These are phyloP conservation scores for Penicillium paneum DNA, from an alignment of 2,329 filamentous ascomycete species.

Conservation along the genomic window DNA sequence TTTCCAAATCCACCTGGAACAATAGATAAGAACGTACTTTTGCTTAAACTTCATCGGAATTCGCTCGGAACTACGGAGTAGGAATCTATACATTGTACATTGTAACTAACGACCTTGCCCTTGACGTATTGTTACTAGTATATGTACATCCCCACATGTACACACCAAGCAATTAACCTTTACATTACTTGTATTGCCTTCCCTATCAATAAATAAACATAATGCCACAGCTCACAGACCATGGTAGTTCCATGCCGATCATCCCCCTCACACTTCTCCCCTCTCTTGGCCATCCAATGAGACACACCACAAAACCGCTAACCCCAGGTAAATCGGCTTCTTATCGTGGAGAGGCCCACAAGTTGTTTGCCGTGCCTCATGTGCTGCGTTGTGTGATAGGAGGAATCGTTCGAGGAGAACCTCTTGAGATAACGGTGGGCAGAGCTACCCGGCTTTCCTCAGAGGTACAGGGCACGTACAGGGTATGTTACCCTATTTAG, in stretches of 20 bases:
- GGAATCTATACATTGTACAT: background rate
- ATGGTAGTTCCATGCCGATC: background rate
- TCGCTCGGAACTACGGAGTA: background rate
- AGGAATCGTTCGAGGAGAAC: background rate
- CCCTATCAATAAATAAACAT: background rate
- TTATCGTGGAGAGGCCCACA: background rate
- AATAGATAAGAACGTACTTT: background rate
- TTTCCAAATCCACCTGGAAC: background rate
- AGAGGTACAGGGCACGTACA: background rate
- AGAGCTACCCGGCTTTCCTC: background rate
- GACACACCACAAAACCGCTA: background rate
- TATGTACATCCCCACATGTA: background rate
- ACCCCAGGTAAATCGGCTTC: background rate
- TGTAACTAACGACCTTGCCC: background rate
- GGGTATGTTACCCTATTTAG: background rate
- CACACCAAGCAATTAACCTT: background rate
- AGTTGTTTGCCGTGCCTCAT: background rate
- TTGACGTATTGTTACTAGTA: background rate
- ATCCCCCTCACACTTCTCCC: background rate
- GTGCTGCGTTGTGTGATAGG: background rate
- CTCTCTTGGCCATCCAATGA: background rate
- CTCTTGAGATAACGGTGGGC: background rate
- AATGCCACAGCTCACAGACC: background rate
- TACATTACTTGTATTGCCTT: background rate
- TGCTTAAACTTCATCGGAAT: background rate